These are phyloP conservation scores for Coniochaeta prunicola DNA, from an alignment of 2,329 filamentous ascomycete genomes.

Conservation along the genomic window DNA sequence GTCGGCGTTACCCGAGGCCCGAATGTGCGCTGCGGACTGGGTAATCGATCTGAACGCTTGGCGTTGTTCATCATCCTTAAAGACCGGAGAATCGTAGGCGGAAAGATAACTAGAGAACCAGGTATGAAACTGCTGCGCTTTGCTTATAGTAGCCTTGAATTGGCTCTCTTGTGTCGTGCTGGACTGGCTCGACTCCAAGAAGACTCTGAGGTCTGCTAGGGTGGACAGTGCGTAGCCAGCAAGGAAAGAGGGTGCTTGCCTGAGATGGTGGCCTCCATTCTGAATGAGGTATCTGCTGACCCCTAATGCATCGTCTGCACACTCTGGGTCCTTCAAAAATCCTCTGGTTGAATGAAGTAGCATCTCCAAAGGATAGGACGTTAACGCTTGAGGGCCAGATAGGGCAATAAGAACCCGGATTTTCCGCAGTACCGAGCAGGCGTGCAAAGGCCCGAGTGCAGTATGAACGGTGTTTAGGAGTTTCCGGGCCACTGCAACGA, in stretches of 20 bases:
- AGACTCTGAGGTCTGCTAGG: conserved; percentile 68
- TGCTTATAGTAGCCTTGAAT: conserved; percentile 68
- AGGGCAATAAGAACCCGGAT: conserved; percentile 74
- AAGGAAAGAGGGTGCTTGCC: conserved; percentile 63
- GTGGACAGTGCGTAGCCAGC: conserved; percentile 75
- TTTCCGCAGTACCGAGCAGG: conserved; percentile 80
- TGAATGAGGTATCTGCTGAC: conserved; percentile 77
- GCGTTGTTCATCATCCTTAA: conserved; percentile 39
- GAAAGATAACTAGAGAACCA: conserved; percentile 72
- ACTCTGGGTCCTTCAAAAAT: conserved; percentile 76
- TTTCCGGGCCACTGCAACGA: conserved; percentile 66
- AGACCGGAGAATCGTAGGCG: conserved; percentile 48
- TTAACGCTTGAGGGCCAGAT: conserved; percentile 63
- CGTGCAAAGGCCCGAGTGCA: conserved; percentile 78
- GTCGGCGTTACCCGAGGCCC: conserved; percentile 61
- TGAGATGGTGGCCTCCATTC: conserved; percentile 58
- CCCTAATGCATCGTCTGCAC: conserved; percentile 83
- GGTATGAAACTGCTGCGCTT: conserved; percentile 64
- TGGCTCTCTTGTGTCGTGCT: conserved; percentile 82
- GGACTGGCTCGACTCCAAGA: conserved; percentile 66
- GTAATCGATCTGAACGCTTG: conserved; percentile 61
- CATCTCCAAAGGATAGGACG: conserved; percentile 85
- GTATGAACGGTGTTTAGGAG: conserved; percentile 76
- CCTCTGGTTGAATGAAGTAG: conserved; percentile 71
- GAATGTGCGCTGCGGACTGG: conserved; percentile 59